phyloP scores from a whole-genome alignment of 1,284 basidiomycete species.

The Phylloporus gajari region DNA sequence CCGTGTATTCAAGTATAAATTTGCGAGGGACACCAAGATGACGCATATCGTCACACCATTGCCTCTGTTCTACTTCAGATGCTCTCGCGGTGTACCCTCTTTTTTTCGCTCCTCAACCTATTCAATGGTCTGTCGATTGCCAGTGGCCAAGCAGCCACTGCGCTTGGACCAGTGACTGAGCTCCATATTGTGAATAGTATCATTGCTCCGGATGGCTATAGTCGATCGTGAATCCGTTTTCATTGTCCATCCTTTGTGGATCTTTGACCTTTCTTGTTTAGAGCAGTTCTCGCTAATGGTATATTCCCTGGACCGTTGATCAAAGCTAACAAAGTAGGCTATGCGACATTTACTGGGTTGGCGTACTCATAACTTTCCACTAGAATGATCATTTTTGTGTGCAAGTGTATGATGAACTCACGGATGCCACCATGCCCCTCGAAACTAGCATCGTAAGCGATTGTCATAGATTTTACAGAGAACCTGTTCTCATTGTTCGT shows the following conservation, averaged over 20 bases:
- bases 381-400: constrained; percentile 33
- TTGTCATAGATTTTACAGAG: neutral
- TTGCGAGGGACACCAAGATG: no score
- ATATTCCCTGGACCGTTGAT: constrained; percentile 10
- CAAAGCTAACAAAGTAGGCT: constrained; percentile 25
- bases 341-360: neutral
- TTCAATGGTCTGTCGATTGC: neutral
- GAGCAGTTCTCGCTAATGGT: constrained; percentile 5
- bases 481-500: neutral
- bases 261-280: neutral
- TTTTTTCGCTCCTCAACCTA: neutral
- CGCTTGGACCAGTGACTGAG: constrained; percentile 2
- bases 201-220: constrained; percentile 10
- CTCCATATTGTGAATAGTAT: neutral
- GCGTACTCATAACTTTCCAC: neutral
- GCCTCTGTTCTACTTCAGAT: neutral
- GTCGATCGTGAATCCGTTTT: constrained; percentile 4
- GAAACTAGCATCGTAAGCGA: constrained; percentile 47
- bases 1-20: no score
- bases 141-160: neutral
- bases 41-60: no score
- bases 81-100: neutral
- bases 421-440: constrained; percentile 41
- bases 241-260: neutral
- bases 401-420: constrained; percentile 44